Conservation (phyloP, 352 stramenopile genomes). For the Lagenidium sp. region DNA sequence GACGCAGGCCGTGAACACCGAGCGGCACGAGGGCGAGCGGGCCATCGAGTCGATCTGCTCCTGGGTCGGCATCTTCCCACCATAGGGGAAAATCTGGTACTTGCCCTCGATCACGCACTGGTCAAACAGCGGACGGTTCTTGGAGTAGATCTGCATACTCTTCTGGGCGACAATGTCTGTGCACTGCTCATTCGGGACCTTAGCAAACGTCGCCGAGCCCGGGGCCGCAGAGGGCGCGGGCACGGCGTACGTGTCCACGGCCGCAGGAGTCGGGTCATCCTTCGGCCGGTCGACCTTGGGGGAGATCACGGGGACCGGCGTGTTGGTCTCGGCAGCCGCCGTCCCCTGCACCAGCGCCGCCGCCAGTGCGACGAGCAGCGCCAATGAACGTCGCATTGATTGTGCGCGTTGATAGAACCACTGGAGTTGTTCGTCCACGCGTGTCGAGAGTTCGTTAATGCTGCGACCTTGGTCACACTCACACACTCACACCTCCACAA, state of each 20-base stretch:
- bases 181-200: conserved; percentile 28
- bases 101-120: conserved; percentile 35
- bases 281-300: not conserved
- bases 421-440: too few relatives aligned
- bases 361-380: not conserved
- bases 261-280: not conserved
- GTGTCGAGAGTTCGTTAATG: too few relatives aligned
- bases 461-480: too few relatives aligned
- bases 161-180: conserved; percentile 27
- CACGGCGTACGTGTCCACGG: conserved; percentile 10
- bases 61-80: conserved; percentile 29
- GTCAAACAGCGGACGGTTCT: conserved; percentile 46
- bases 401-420: too few relatives aligned
- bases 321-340: not conserved
- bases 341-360: not conserved
- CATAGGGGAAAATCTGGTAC: conserved; percentile 61
- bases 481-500: too few relatives aligned
- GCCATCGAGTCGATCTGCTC: conserved; percentile 43
- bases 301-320: not conserved
- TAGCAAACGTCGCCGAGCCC: conserved; percentile 36
- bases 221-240: conserved; percentile 24
- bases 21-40: conserved; percentile 31
- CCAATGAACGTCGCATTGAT: too few relatives aligned
- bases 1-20: conserved; percentile 46
- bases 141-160: conserved; percentile 41